Evolutionary conservation across 2,329 filamentous ascomycete species (phyloP).

Genomic region (Colletotrichum australisinense): DNA sequence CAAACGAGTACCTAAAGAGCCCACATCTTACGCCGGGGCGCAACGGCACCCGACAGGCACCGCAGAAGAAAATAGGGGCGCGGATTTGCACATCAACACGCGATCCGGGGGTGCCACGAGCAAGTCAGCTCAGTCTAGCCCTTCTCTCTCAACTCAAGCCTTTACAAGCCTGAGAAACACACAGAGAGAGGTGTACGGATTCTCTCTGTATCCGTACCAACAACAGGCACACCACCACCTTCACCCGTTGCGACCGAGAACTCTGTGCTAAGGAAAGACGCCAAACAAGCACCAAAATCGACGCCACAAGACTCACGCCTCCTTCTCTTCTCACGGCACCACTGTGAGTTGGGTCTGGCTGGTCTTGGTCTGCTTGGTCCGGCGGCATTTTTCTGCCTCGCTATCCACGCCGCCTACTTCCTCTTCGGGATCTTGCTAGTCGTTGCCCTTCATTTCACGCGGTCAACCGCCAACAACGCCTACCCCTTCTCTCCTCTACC

Average conservation of each 20-base stretch:
- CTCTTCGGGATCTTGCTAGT: constrained; percentile 27
- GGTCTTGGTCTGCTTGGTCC: constrained; percentile 7
- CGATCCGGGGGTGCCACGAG: constrained; percentile 18
- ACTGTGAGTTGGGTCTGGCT: neutral
- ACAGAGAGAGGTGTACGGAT: neutral
- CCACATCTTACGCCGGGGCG: constrained; percentile 2
- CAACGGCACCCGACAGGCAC: neutral
- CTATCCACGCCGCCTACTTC: constrained; percentile 30
- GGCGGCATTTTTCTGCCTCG: constrained; percentile 18
- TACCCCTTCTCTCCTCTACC: constrained; percentile 20
- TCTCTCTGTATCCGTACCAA: neutral
- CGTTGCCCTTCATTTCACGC: constrained; percentile 33
- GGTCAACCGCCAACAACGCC: constrained; percentile 18
- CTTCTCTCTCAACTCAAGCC: neutral
- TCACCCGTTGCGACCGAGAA: neutral
- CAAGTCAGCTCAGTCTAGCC: neutral
- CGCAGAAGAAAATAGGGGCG: constrained; percentile 25
- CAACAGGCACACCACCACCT: neutral
- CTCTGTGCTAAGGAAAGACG: constrained; percentile 4
- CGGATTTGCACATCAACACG: constrained; percentile 20
- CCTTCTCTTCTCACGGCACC: neutral
- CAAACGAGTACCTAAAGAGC: neutral
- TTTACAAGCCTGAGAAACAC: neutral
- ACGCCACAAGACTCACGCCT: constrained; percentile 27
- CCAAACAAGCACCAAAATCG: constrained; percentile 14